These are phyloP conservation scores for Alternaria brassicae DNA, from an alignment of 2,329 filamentous ascomycete species.

Conservation along the genomic window DNA sequence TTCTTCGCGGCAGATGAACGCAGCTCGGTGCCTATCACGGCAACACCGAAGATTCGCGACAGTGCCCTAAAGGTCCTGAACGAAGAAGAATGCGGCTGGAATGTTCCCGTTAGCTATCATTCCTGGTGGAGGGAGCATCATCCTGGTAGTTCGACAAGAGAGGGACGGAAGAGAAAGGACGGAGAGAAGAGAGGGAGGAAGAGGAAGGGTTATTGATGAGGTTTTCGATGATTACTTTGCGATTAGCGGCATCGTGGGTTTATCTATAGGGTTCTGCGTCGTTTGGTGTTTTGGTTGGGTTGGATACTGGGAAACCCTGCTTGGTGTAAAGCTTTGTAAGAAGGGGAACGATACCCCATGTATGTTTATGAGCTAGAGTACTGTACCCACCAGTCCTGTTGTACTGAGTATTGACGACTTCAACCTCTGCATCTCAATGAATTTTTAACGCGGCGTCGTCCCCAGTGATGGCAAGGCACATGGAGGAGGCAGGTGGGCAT, in stretches of 20 bases:
- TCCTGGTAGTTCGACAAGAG: constrained; percentile 9
- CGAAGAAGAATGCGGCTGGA: constrained; percentile 6
- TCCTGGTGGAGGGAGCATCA: constrained; percentile 17
- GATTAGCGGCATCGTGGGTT: not conserved
- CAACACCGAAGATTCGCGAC: constrained; percentile 15
- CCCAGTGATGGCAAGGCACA: not conserved
- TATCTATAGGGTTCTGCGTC: not conserved
- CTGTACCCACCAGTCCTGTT: not conserved
- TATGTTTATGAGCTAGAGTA: not conserved
- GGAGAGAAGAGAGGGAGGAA: constrained; percentile 25
- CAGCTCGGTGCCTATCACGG: constrained; percentile 10
- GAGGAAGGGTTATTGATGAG: not conserved
- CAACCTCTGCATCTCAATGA: not conserved
- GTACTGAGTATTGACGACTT: not conserved
- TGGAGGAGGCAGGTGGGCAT: not conserved
- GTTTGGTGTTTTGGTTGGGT: constrained; percentile 5
- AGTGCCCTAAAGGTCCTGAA: not conserved
- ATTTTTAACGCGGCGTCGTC: not conserved
- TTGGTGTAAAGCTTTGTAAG: not conserved
- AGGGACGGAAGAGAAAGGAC: constrained; percentile 17
- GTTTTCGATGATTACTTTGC: not conserved
- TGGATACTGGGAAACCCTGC: not conserved
- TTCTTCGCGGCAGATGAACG: constrained; percentile 16
- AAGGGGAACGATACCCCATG: constrained; percentile 6
- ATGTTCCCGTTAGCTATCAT: not conserved